Evolutionary conservation across 2,329 filamentous ascomycete genomes (phyloP).

Genomic region (Ascochyta rabiei): DNA sequence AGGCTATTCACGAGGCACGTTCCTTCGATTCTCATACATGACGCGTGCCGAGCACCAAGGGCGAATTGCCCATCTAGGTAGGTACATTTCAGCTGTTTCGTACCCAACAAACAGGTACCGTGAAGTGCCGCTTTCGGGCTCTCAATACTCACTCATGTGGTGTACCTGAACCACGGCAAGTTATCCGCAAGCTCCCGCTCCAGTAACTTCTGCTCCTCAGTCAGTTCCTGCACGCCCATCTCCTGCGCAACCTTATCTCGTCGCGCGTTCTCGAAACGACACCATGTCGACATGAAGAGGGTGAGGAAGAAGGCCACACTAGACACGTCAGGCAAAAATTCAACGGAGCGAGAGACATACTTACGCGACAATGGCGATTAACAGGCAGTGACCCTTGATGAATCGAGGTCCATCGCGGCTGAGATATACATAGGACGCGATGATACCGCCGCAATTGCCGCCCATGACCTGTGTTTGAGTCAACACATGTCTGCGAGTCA

Average conservation of each 20-base stretch:
- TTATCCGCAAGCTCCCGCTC: conserved; percentile 64
- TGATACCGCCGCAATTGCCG: conserved; percentile 75
- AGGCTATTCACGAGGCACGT: neutral
- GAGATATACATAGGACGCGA: conserved; percentile 59
- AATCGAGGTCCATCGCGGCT: conserved; percentile 53
- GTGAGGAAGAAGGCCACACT: conserved; percentile 59
- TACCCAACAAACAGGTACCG: too few species aligned
- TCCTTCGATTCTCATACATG: neutral
- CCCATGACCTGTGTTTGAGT: conserved; percentile 49
- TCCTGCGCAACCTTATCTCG: conserved; percentile 57
- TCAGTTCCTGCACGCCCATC: conserved; percentile 55
- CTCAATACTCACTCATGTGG: conserved; percentile 12
- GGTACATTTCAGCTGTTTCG: neutral
- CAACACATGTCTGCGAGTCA: neutral
- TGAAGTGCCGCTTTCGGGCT: neutral
- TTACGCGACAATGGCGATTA: conserved; percentile 53
- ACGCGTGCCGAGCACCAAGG: too few species aligned
- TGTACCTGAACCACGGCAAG: conserved; percentile 54
- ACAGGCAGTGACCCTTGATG: conserved; percentile 53
- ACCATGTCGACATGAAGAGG: conserved; percentile 63
- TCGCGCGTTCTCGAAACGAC: conserved; percentile 62
- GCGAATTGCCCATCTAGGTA: too few species aligned
- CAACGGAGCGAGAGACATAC: neutral
- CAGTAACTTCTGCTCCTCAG: conserved; percentile 58
- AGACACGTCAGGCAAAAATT: conserved; percentile 3